A percentile compares a stretch with the other conserved stretches of the same genome.
Evolutionary conservation across 768 basidiomycete species (phyloP).

Genomic region (Auriculariales sp.): DNA sequence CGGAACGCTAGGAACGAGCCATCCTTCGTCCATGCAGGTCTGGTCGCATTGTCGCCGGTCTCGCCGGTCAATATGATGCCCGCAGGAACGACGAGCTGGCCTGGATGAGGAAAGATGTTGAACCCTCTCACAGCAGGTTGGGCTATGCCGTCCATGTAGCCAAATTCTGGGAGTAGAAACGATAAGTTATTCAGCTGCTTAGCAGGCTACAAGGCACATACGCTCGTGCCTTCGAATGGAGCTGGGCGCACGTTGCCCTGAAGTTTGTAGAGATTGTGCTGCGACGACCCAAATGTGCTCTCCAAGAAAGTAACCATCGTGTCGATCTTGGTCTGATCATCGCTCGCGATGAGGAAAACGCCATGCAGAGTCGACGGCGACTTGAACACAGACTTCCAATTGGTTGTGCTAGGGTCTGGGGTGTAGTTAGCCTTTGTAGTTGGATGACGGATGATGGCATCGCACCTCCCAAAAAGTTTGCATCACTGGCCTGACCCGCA

Average conservation of each 20-base stretch:
- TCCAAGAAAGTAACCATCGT: background rate
- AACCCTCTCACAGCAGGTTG: conserved; percentile 5
- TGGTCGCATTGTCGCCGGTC: conserved; percentile 20
- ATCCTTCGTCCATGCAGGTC: conserved; percentile 5
- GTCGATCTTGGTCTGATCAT: background rate
- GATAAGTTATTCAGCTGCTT: background rate
- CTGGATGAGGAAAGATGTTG: conserved; percentile 7
- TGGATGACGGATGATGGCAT: conserved; percentile 4
- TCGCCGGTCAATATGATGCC: conserved; percentile 32
- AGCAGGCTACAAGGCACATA: background rate
- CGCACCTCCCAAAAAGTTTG: conserved; percentile 2
- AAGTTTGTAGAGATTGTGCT: background rate
- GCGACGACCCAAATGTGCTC: background rate
- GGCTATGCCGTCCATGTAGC: conserved; percentile 5
- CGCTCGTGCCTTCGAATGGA: conserved; percentile 5
- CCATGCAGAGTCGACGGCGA: conserved; percentile 4
- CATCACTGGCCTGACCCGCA: conserved; percentile 5
- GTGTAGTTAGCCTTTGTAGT: conserved; percentile 9
- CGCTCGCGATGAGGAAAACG: conserved; percentile 6
- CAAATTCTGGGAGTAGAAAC: conserved; percentile 1
- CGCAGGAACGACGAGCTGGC: conserved; percentile 21
- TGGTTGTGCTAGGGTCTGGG: conserved; percentile 8
- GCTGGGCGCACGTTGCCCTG: conserved; percentile 5
- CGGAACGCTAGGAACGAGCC: conserved; percentile 9
- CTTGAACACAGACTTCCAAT: conserved; percentile 4